Evolutionary conservation across 2,329 filamentous ascomycete species (phyloP), one percentile per base, ranked within the genome.

Genomic region (Karstenula rhodostoma): DNA sequence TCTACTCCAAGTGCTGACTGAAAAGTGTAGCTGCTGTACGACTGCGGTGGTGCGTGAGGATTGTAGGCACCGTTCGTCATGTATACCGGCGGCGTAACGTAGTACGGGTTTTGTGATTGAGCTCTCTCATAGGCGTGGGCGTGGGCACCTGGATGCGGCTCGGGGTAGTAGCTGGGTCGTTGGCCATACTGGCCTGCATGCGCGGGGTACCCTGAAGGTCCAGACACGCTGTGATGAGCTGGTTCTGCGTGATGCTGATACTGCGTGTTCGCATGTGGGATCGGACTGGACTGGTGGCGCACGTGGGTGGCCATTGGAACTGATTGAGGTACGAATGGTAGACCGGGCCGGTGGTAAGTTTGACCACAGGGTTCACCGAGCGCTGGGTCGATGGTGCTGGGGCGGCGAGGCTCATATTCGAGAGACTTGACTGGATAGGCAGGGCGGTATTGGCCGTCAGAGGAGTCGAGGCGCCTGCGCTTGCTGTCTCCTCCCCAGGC

Each of bases 241-340:
- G 62, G 37, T 40, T 47, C 46, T 40, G 54, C 33, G 19, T 59
- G 59, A 23, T 64, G 65, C 2, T 56, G 57, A 53, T 70, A 71
- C 27, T 53, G n/a, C n/a, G 57, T 29, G 46, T 67, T 65, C 12
- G 58, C 61, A 19, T 69, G 67, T 15, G 67, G 56, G 27, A 59
- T 59, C 2, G 72, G 71, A 10, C 72, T 66, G 10, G 73, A 73
- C 15, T 72, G 70, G 29, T 76, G 73, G 54, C 71, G 73, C 23
- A 59, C 60, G 27, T 73, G 71, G 25, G 66, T 37, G 8, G 46
- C n/a, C 17, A 56, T 43, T 32, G 57, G 33, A 15, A 53, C 32
- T 40, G 64, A 13, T 43, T 67, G 54, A n/a, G 65, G 57, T 49
- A 60, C 62, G 49, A 69, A 72, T 10, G 73, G 68, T 29, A 72